Conservation (phyloP, 148 eudicot species). For the Rhododendron griersonianum region DNA sequence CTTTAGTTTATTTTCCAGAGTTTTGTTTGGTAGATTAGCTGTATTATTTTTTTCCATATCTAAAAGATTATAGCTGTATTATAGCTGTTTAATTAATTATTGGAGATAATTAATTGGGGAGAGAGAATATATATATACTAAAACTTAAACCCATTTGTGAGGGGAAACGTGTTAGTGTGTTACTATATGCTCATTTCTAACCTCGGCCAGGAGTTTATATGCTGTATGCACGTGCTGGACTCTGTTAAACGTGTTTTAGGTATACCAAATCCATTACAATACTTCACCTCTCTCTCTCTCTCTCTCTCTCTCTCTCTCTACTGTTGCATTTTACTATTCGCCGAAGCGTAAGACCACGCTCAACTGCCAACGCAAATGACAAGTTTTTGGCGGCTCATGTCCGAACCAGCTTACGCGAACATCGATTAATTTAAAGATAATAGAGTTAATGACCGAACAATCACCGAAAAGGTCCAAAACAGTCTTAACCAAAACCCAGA, state of each 20-base stretch:
- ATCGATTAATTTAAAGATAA: no score
- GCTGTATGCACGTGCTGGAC: neutral
- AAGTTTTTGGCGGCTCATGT: no score
- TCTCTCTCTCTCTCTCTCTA: neutral
- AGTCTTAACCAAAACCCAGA: neutral
- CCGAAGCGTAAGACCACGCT: no score
- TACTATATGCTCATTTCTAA: neutral
- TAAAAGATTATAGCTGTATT: neutral
- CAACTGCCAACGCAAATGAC: no score
- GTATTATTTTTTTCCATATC: neutral
- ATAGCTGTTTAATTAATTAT: conserved; percentile 2
- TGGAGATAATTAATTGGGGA: conserved; percentile 6
- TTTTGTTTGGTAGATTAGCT: neutral
- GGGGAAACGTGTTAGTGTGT: neutral
- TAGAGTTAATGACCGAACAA: no score
- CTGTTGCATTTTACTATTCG: no score
- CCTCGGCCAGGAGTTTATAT: neutral
- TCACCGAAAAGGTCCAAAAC: neutral
- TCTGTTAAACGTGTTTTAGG: neutral
- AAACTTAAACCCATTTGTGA: neutral
- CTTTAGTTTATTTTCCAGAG: neutral
- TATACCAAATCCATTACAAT: neutral
- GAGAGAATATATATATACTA: neutral
- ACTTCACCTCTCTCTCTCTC: no score
- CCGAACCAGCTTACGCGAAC: no score